Percentiles rank a stretch among this genome's conserved stretches.
phyloP scores from a whole-genome alignment of 139 green algal species.

The Coccomyxa sp. region DNA sequence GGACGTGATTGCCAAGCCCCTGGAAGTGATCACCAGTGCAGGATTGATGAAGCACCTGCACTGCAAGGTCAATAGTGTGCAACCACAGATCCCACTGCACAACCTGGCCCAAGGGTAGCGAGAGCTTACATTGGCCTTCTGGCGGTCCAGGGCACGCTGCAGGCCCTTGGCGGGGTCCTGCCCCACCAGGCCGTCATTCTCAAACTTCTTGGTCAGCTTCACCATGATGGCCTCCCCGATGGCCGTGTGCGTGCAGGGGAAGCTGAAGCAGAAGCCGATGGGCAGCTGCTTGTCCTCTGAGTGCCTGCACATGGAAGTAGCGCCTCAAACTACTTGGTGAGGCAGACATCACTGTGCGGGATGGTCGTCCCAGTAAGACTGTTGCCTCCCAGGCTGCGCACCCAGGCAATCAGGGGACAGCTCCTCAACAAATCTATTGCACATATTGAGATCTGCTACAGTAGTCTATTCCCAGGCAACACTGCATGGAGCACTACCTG shows the following conservation, averaged over 20 bases:
- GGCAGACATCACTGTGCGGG: neutral
- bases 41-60: too few species aligned
- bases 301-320: neutral
- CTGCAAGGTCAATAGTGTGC: too few species aligned
- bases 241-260: constrained; percentile 75
- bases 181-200: constrained; percentile 36
- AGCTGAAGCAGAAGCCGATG: constrained; percentile 92
- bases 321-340: too few species aligned
- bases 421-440: neutral
- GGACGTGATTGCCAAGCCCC: too few species aligned
- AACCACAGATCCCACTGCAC: too few species aligned
- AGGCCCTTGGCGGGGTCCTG: constrained; percentile 51
- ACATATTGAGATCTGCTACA: too few species aligned
- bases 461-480: too few species aligned
- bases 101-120: neutral
- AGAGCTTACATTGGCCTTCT: neutral
- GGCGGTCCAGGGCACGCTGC: constrained; percentile 17
- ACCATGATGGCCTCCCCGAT: constrained; percentile 71
- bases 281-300: neutral
- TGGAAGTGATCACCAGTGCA: too few species aligned
- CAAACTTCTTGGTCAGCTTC: constrained; percentile 78
- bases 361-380: neutral
- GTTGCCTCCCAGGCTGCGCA: neutral
- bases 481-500: neutral
- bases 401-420: neutral